Percentiles rank a stretch among this genome's conserved stretches.
Evolutionary conservation across 2,329 filamentous ascomycete species (phyloP).

Genomic region (Periconia sp.): DNA sequence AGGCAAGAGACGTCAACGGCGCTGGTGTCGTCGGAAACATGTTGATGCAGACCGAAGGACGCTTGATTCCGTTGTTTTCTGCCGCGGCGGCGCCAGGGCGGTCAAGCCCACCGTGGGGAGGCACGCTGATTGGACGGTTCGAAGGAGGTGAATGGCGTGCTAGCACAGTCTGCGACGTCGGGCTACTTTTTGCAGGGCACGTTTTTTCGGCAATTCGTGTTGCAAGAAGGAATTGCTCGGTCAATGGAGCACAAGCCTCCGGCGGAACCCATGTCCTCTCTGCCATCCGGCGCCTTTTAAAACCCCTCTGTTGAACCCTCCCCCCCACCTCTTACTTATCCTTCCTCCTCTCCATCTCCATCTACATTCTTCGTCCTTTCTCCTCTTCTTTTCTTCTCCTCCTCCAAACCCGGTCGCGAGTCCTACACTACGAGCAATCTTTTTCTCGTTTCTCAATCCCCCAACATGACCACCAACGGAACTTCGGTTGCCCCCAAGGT

Average conservation of each 20-base stretch:
- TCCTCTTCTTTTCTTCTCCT: neutral
- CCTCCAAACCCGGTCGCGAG: conserved; percentile 37
- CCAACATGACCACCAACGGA: conserved; percentile 30
- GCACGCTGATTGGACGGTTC: neutral
- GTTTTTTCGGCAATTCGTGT: conserved; percentile 33
- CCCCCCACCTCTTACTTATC: conserved; percentile 11
- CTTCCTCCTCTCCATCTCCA: conserved; percentile 16
- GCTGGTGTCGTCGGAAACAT: neutral
- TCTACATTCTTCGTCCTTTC: conserved; percentile 22
- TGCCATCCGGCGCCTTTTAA: conserved; percentile 1
- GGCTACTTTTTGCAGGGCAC: conserved; percentile 16
- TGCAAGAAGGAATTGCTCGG: conserved; percentile 1
- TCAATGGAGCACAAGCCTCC: neutral
- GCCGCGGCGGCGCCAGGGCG: conserved; percentile 6
- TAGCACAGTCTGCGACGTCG: conserved; percentile 12
- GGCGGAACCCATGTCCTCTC: conserved; percentile 18
- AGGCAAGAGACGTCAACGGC: neutral
- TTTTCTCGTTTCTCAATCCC: conserved; percentile 17
- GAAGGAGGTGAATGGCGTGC: conserved; percentile 23
- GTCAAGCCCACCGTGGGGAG: neutral
- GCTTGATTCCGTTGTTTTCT: conserved; percentile 1
- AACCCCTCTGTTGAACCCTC: conserved; percentile 15
- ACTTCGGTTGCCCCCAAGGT: conserved; percentile 29
- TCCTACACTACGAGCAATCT: conserved; percentile 35
- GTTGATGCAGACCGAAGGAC: neutral